Evolutionary conservation across 305 asterid genomes (phyloP).

Genomic region (Fraxinus latifolia): DNA sequence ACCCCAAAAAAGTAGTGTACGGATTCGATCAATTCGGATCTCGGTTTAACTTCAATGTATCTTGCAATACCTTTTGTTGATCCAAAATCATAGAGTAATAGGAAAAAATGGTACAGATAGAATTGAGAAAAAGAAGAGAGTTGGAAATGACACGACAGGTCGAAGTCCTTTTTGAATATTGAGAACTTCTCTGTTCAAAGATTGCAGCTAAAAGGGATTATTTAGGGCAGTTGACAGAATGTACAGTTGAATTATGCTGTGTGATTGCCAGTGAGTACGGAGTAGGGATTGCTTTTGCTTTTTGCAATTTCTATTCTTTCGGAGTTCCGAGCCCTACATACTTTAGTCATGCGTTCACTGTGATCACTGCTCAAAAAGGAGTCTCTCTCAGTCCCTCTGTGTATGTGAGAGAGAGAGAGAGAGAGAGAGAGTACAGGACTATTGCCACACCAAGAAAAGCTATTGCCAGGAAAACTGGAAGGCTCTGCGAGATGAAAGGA

Average conservation of each 20-base stretch:
- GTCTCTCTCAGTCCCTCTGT: background rate
- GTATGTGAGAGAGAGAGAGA: conserved; percentile 5
- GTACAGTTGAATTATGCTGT: background rate
- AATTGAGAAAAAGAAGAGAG: background rate
- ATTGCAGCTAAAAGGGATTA: conserved; percentile 23
- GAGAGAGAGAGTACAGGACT: background rate
- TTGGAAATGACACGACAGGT: conserved; percentile 7
- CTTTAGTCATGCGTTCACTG: conserved; percentile 68
- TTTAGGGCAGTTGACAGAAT: conserved; percentile 18
- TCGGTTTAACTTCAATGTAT: background rate
- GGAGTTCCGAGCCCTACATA: conserved; percentile 25
- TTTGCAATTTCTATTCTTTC: conserved; percentile 8
- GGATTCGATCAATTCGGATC: background rate
- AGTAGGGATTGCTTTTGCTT: conserved; percentile 27
- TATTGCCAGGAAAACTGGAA: background rate
- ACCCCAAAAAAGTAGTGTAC: background rate
- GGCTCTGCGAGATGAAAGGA: background rate
- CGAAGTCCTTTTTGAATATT: conserved; percentile 4
- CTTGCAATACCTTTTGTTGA: background rate
- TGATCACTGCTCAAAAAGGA: conserved; percentile 31
- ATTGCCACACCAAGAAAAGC: background rate
- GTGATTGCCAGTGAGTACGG: background rate
- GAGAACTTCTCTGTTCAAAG: conserved; percentile 22
- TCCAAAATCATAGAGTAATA: conserved; percentile 1
- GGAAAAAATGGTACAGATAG: background rate